Conservation (phyloP, 2,329 filamentous ascomycete species). For the Penicillium freii region DNA sequence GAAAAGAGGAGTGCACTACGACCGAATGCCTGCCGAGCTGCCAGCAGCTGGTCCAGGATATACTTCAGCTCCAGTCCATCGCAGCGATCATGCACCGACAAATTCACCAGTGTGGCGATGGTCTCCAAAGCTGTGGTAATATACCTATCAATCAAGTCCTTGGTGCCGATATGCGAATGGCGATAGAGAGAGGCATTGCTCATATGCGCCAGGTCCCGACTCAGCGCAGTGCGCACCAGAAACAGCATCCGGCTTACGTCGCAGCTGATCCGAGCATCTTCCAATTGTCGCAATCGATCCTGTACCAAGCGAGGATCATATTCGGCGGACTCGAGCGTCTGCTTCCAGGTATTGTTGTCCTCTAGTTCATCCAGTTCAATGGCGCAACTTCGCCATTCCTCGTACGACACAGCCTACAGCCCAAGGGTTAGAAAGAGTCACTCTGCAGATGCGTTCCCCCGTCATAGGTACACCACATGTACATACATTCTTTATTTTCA, state of each 20-base stretch:
- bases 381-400: slow-evolving; percentile 74
- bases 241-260: slow-evolving; percentile 77
- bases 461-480: background rate
- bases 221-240: slow-evolving; percentile 74
- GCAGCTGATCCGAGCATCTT: slow-evolving; percentile 67
- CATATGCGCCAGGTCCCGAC: slow-evolving; percentile 81
- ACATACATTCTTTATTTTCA: slow-evolving; percentile 65
- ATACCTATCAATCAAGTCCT: slow-evolving; percentile 81
- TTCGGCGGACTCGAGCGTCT: slow-evolving; percentile 62
- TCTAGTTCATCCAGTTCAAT: slow-evolving; percentile 75
- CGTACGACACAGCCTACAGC: slow-evolving; percentile 62
- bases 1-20: slow-evolving; percentile 78
- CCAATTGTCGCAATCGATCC: slow-evolving; percentile 67
- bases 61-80: slow-evolving; percentile 58
- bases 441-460: slow-evolving; percentile 11
- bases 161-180: slow-evolving; percentile 82
- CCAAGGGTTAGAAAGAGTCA: slow-evolving; percentile 13
- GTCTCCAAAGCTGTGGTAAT: slow-evolving; percentile 75
- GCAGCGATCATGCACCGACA: slow-evolving; percentile 51
- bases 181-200: slow-evolving; percentile 78
- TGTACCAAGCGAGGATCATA: slow-evolving; percentile 71
- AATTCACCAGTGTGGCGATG: slow-evolving; percentile 67
- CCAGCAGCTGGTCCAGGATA: slow-evolving; percentile 67
- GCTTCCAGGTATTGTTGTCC: slow-evolving; percentile 79
- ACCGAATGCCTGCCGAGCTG: slow-evolving; percentile 77